phyloP scores from a whole-genome alignment of 768 basidiomycete species.

The Collybia sordida region DNA sequence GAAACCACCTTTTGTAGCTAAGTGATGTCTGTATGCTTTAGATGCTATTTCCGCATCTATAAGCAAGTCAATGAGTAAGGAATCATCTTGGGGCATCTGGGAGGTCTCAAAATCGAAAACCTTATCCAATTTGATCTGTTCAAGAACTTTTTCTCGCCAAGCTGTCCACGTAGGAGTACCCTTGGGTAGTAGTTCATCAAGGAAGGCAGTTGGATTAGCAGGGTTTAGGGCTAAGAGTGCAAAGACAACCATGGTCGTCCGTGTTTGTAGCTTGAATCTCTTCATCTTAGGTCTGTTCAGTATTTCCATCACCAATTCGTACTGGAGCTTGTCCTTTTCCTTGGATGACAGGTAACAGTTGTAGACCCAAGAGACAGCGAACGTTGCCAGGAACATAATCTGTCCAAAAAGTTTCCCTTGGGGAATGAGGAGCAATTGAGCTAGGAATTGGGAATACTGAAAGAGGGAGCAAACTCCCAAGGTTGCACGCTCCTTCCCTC shows the following conservation, averaged over 20 bases:
- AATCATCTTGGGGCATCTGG: not conserved
- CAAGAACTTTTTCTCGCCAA: not conserved
- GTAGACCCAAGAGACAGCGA: conserved; percentile 27
- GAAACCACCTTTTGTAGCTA: no score
- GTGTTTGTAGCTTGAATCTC: not conserved
- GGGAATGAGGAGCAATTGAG: conserved; percentile 32
- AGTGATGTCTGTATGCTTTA: no score
- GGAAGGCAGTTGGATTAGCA: not conserved
- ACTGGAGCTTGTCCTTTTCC: not conserved
- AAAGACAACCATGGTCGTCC: conserved; percentile 1
- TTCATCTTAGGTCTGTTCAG: not conserved
- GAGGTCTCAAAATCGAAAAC: not conserved
- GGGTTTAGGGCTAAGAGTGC: not conserved
- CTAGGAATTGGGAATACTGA: conserved; percentile 27
- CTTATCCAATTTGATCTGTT: not conserved
- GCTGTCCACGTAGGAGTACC: not conserved
- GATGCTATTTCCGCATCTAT: no score
- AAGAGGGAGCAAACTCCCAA: conserved; percentile 22
- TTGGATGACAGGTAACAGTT: conserved; percentile 20
- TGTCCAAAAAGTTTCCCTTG: conserved; percentile 29
- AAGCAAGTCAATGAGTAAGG: no score
- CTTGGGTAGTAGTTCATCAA: not conserved
- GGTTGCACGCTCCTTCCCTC: conserved; percentile 6
- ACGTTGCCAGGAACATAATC: conserved; percentile 27
- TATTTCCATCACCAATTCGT: not conserved